Conservation (phyloP, 1,139 yeast species). For the Lodderomyces theae region DNA sequence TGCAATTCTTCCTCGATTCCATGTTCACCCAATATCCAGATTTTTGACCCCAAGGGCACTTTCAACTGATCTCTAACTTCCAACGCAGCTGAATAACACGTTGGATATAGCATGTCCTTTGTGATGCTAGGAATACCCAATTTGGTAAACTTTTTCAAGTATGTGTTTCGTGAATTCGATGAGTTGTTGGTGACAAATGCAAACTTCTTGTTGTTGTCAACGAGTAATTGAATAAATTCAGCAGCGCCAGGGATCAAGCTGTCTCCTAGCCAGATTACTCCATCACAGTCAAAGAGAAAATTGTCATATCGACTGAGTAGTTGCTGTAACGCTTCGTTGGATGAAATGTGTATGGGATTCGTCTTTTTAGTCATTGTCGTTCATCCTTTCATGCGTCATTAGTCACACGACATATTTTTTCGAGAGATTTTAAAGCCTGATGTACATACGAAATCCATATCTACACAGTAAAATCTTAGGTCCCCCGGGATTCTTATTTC, state of each 20-base stretch:
- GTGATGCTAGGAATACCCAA: slow-evolving; percentile 30
- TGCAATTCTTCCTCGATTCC: slow-evolving; percentile 77
- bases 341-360: slow-evolving; percentile 27
- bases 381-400: no score
- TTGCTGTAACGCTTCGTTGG: slow-evolving; percentile 45
- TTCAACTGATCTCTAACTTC: slow-evolving; percentile 22
- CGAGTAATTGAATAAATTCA: slow-evolving; percentile 57
- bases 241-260: slow-evolving; percentile 62
- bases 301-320: slow-evolving; percentile 68
- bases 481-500: no score
- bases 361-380: slow-evolving; percentile 12
- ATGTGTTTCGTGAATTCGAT: slow-evolving; percentile 34
- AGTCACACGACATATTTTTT: no score
- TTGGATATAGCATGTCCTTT: slow-evolving; percentile 32
- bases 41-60: slow-evolving; percentile 44
- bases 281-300: slow-evolving; percentile 91
- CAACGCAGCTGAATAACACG: slow-evolving; percentile 37
- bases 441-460: no score
- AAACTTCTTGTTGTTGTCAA: slow-evolving; percentile 31
- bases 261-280: slow-evolving; percentile 89
- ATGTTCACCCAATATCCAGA: slow-evolving; percentile 81
- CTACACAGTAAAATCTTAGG: no score
- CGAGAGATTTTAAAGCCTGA: no score
- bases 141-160: slow-evolving; percentile 29
- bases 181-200: slow-evolving; percentile 43